phyloP scores from a whole-genome alignment of 75 land plant species.

The Azolla pinnata region DNA sequence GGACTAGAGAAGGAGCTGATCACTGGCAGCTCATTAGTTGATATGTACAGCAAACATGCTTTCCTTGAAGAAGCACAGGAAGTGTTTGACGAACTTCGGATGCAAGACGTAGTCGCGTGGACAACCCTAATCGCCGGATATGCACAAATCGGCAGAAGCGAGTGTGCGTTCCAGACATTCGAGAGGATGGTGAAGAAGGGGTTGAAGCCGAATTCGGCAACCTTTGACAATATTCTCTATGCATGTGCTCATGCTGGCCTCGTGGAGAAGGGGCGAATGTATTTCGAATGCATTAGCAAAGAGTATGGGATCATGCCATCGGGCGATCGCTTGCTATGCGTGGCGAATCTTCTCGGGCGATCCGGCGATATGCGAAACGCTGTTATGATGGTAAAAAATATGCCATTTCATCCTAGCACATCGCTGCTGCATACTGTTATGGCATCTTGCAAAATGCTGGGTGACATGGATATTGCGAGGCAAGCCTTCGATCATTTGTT shows the following conservation, averaged over 20 bases:
- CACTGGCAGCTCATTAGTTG: constrained; percentile 45
- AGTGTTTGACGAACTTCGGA: constrained; percentile 37
- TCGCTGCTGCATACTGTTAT: neutral
- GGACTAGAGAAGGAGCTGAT: constrained; percentile 20
- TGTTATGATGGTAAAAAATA: neutral
- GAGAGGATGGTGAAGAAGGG: constrained; percentile 34
- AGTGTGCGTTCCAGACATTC: constrained; percentile 32
- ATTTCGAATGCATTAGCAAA: neutral
- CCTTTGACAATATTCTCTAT: constrained; percentile 39
- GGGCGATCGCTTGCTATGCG: neutral
- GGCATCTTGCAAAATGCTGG: neutral
- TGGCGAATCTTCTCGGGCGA: constrained; percentile 1
- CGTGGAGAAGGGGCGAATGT: constrained; percentile 16
- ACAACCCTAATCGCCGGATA: constrained; percentile 60
- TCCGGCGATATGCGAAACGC: neutral
- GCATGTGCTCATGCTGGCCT: constrained; percentile 38
- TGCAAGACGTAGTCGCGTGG: constrained; percentile 43
- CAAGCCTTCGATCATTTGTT: neutral
- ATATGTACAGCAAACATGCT: constrained; percentile 58
- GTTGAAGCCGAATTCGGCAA: constrained; percentile 32
- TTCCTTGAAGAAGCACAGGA: constrained; percentile 28
- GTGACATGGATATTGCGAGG: neutral
- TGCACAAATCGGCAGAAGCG: constrained; percentile 47
- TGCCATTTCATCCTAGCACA: neutral
- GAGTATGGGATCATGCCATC: neutral